Evolutionary conservation across 2,329 filamentous ascomycete genomes (phyloP).

Genomic region (Talaromyces piceae): DNA sequence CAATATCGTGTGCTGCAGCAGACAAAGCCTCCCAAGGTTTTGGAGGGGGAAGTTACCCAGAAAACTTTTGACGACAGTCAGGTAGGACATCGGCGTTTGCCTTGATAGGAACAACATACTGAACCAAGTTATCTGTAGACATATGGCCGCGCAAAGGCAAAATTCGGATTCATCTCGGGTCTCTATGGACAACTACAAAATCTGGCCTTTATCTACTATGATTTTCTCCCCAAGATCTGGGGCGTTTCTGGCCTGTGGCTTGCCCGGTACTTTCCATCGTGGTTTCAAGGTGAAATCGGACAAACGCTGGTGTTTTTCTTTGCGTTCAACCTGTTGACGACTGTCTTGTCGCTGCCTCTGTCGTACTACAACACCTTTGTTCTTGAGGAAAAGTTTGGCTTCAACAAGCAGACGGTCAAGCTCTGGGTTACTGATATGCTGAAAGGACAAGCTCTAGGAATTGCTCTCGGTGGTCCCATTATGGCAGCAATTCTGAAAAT

Average conservation of each 20-base stretch:
- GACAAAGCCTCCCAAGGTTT: slow-evolving; percentile 73
- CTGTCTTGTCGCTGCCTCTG: slow-evolving; percentile 68
- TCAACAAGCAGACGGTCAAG: slow-evolving; percentile 94
- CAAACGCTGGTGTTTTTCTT: slow-evolving; percentile 92
- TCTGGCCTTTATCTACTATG: slow-evolving; percentile 78
- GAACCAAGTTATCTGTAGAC: slow-evolving; percentile 42
- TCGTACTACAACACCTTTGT: slow-evolving; percentile 93
- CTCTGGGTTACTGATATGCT: slow-evolving; percentile 85
- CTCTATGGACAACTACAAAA: slow-evolving; percentile 85
- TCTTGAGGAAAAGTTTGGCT: slow-evolving; percentile 92
- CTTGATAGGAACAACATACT: not conserved
- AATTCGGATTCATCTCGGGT: slow-evolving; percentile 73
- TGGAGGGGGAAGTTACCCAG: slow-evolving; percentile 79
- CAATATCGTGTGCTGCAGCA: slow-evolving; percentile 83
- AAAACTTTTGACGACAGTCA: slow-evolving; percentile 93
- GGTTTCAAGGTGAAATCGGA: slow-evolving; percentile 85
- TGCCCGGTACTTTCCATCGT: slow-evolving; percentile 63
- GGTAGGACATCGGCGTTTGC: slow-evolving; percentile 31
- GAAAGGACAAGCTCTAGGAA: slow-evolving; percentile 77
- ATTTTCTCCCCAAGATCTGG: slow-evolving; percentile 89
- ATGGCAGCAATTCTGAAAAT: slow-evolving; percentile 90
- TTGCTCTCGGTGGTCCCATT: slow-evolving; percentile 76
- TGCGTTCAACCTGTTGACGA: slow-evolving; percentile 73
- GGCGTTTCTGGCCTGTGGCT: slow-evolving; percentile 68
- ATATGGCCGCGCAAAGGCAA: slow-evolving; percentile 92